A percentile compares a stretch with the other conserved stretches of the same genome.
Conservation (phyloP, 2,329 filamentous ascomycete species). For the Fusarium algeriense region DNA sequence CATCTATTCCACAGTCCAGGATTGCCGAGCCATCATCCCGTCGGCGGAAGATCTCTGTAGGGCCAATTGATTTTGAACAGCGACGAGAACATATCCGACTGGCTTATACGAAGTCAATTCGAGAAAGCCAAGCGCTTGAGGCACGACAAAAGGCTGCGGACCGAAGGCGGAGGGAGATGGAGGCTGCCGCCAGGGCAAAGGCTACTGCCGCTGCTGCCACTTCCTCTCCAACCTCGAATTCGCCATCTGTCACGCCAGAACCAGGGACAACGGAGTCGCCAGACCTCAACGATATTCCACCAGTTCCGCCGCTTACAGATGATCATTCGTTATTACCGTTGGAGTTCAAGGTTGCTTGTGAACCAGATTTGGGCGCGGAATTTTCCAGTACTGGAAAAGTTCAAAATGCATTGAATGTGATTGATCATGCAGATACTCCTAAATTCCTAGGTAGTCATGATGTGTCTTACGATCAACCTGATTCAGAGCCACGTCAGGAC, state of each 20-base stretch:
- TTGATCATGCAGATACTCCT: conserved; percentile 21
- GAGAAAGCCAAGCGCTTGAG: conserved; percentile 75
- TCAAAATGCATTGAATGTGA: conserved; percentile 29
- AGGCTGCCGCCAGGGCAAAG: conserved; percentile 60
- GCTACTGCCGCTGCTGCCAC: conserved; percentile 45
- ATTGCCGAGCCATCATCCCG: conserved; percentile 54
- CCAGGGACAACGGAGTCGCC: conserved; percentile 22
- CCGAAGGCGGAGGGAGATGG: conserved; percentile 63
- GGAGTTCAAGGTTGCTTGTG: conserved; percentile 5
- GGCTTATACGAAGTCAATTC: conserved; percentile 86
- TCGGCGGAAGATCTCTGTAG: conserved; percentile 70
- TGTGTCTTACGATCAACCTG: conserved; percentile 18
- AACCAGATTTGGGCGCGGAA: conserved; percentile 5
- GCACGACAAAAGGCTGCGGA: conserved; percentile 66
- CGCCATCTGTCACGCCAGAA: conserved; percentile 36
- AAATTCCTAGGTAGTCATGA: conserved; percentile 19
- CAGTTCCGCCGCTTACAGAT: conserved; percentile 41
- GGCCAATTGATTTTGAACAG: conserved; percentile 86
- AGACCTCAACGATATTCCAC: conserved; percentile 37
- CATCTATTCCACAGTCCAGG: conserved; percentile 49
- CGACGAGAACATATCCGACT: conserved; percentile 85
- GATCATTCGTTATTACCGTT: conserved; percentile 6
- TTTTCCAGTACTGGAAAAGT: conserved; percentile 21
- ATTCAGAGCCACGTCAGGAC: conserved; percentile 21
- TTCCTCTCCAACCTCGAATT: conserved; percentile 30